Percentiles rank a stretch among this genome's conserved stretches.
Conservation (phyloP, 805 yeast genomes). For the Cyberlindnera xylosilytica region DNA sequence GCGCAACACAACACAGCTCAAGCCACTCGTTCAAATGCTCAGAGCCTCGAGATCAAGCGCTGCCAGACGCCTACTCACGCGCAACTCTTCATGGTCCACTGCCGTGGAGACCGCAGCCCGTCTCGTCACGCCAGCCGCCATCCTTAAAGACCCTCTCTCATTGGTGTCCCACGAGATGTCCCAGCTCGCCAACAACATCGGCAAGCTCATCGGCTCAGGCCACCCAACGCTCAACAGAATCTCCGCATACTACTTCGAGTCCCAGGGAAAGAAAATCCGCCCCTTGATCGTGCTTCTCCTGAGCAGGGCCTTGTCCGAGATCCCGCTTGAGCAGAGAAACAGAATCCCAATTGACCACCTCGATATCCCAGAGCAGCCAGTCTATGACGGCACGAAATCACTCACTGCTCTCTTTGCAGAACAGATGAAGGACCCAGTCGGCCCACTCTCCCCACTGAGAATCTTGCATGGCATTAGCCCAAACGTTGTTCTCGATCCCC, state of each 20-base stretch:
- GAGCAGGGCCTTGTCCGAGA: conserved; percentile 73
- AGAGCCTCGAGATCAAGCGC: background rate
- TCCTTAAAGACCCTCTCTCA: conserved; percentile 78
- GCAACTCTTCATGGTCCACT: conserved; percentile 38
- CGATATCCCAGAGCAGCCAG: conserved; percentile 67
- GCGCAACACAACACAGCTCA: too few relatives aligned
- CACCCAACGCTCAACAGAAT: conserved; percentile 92
- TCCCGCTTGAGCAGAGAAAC: conserved; percentile 67
- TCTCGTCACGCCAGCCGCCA: conserved; percentile 60
- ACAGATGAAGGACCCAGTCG: conserved; percentile 35
- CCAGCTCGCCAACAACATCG: conserved; percentile 80
- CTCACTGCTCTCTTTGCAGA: conserved; percentile 46
- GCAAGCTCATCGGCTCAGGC: conserved; percentile 83
- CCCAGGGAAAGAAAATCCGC: conserved; percentile 93
- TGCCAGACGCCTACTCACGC: background rate
- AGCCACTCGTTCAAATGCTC: too few relatives aligned
- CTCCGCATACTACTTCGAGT: conserved; percentile 91
- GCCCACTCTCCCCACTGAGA: conserved; percentile 74
- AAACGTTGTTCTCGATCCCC: conserved; percentile 73
- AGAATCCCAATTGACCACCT: conserved; percentile 56
- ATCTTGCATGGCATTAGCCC: conserved; percentile 91
- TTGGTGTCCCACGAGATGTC: conserved; percentile 94
- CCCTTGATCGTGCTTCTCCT: conserved; percentile 84
- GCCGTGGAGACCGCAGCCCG: conserved; percentile 74
- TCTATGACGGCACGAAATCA: conserved; percentile 55